Conservation (phyloP, 371 early-diverging fungal species). For the Mucor sp. region DNA sequence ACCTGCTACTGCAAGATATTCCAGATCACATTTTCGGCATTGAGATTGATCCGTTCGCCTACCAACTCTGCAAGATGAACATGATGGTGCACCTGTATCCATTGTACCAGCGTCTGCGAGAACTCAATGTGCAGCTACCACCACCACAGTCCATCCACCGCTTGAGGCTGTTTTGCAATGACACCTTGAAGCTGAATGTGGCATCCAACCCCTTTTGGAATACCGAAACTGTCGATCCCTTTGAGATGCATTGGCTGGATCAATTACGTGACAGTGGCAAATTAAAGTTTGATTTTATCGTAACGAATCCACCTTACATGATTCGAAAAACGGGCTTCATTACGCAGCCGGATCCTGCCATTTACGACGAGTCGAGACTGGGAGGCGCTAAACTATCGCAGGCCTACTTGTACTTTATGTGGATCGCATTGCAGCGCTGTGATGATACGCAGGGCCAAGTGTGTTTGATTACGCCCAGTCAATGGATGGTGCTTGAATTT, state of each 20-base stretch:
- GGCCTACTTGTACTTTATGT: constrained; percentile 51
- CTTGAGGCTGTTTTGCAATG: constrained; percentile 59
- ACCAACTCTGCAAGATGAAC: constrained; percentile 45
- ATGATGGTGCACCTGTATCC: constrained; percentile 45
- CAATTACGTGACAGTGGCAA: constrained; percentile 45
- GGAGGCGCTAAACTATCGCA: constrained; percentile 46
- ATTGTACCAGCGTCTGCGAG: constrained; percentile 32
- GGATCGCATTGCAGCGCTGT: constrained; percentile 48
- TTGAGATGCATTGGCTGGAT: constrained; percentile 45
- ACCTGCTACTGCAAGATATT: constrained; percentile 35
- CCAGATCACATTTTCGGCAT: constrained; percentile 58
- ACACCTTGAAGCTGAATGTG: constrained; percentile 50
- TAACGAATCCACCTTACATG: constrained; percentile 74
- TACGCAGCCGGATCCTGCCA: constrained; percentile 54
- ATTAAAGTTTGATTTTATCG: constrained; percentile 59
- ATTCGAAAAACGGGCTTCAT: constrained; percentile 66
- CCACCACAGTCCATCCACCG: constrained; percentile 25
- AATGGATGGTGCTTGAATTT: constrained; percentile 68
- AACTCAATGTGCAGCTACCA: constrained; percentile 15
- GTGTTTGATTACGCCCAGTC: constrained; percentile 59
- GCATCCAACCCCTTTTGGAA: constrained; percentile 21
- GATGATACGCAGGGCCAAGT: constrained; percentile 41
- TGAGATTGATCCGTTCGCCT: constrained; percentile 65
- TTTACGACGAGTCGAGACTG: constrained; percentile 55
- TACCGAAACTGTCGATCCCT: constrained; percentile 10